Percentiles rank a stretch among this genome's conserved stretches.
These are phyloP conservation scores for Achaetomiella virescens DNA, from an alignment of 495 filamentous ascomycete genomes.

Conservation along the genomic window DNA sequence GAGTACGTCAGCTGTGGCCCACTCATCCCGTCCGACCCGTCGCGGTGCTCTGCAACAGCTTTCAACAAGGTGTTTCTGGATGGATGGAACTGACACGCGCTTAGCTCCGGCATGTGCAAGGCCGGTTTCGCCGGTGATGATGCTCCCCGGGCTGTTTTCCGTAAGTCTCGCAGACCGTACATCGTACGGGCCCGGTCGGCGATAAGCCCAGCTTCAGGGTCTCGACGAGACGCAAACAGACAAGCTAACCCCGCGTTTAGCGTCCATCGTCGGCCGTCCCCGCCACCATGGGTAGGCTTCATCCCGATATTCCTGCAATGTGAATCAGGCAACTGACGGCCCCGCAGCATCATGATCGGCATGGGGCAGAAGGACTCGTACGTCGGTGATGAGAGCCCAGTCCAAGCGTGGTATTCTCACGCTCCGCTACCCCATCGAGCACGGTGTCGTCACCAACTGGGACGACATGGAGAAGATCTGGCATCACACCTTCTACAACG, in stretches of 20 bases:
- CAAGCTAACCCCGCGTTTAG: constrained; percentile 43
- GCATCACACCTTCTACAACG: constrained; percentile 99
- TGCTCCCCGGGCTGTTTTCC: constrained; percentile 99
- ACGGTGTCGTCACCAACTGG: constrained; percentile 99
- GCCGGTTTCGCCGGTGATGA: constrained; percentile 99
- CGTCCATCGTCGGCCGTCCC: constrained; percentile 98
- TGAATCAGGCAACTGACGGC: constrained; percentile 16
- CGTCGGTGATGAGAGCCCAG: constrained; percentile 98
- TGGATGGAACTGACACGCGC: constrained; percentile 43
- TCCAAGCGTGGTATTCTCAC: constrained; percentile 99
- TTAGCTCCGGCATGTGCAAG: constrained; percentile 99
- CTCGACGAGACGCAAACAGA: not conserved
- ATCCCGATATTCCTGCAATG: not conserved
- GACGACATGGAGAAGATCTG: constrained; percentile 99
- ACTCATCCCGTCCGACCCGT: not conserved
- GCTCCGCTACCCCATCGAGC: constrained; percentile 98
- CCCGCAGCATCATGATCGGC: constrained; percentile 96
- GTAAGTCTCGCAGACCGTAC: constrained; percentile 62
- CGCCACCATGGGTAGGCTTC: constrained; percentile 96
- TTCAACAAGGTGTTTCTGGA: constrained; percentile 11
- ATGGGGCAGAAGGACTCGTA: constrained; percentile 99
- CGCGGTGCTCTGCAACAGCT: constrained; percentile 4
- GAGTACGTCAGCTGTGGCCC: constrained; percentile 16
- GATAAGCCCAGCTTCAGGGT: constrained; percentile 7
- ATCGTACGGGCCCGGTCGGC: constrained; percentile 1